These are phyloP conservation scores for Rutidosis leptorrhynchoides DNA, from an alignment of 129 eudicot genomes.

Conservation along the genomic window DNA sequence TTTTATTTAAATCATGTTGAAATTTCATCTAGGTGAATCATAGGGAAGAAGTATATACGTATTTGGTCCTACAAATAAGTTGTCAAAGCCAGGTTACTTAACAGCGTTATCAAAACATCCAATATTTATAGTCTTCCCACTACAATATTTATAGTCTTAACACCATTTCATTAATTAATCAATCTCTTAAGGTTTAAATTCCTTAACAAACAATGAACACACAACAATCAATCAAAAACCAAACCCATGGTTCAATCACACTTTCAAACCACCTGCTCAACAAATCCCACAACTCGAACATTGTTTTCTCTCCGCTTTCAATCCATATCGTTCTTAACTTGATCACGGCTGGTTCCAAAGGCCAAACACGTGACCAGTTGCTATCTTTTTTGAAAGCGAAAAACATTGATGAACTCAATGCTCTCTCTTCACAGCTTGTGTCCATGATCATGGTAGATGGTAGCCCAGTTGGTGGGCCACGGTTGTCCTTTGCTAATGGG, in stretches of 20 bases:
- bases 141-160: not conserved
- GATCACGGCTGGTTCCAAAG: constrained; percentile 59
- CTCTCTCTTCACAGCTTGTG: constrained; percentile 50
- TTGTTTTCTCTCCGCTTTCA: constrained; percentile 73
- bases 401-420: constrained; percentile 41
- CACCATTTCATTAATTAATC: not conserved
- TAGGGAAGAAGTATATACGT: too few relatives aligned
- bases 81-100: constrained; percentile 10
- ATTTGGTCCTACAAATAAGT: not conserved
- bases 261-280: constrained; percentile 49
- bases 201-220: constrained; percentile 37
- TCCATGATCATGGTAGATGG: constrained; percentile 54
- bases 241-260: constrained; percentile 53
- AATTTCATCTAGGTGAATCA: too few relatives aligned
- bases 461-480: constrained; percentile 57
- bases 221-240: constrained; percentile 44
- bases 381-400: constrained; percentile 55
- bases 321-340: constrained; percentile 53
- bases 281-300: constrained; percentile 37
- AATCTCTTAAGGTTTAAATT: not conserved
- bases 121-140: not conserved
- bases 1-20: too few relatives aligned
- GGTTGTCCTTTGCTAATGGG: constrained; percentile 59
- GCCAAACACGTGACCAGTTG: constrained; percentile 55
- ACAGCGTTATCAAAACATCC: not conserved